Conservation (phyloP, 192 early-diverging fungal species). For the Coemansia sp. region DNA sequence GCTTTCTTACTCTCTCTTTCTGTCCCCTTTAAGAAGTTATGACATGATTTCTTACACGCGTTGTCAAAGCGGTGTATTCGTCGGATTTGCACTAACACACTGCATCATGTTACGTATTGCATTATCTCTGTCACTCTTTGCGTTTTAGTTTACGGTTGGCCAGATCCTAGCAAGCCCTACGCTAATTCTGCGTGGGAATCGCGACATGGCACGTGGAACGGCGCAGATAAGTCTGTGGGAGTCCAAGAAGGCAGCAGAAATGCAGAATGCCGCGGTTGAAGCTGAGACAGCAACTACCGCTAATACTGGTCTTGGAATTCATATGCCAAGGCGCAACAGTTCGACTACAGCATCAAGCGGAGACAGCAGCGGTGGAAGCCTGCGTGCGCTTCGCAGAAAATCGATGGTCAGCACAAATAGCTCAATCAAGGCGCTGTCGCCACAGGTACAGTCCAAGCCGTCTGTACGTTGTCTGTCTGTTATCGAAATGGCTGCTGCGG, state of each 20-base stretch:
- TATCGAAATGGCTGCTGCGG: constrained; percentile 26
- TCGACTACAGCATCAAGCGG: not conserved
- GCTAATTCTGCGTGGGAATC: constrained; percentile 42
- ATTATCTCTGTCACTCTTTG: not conserved
- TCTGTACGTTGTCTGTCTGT: not conserved
- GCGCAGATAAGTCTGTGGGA: constrained; percentile 39
- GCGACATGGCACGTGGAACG: constrained; percentile 45
- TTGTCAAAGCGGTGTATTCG: too few species aligned
- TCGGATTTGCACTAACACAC: too few species aligned
- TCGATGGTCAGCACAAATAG: not conserved
- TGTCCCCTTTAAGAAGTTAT: too few species aligned
- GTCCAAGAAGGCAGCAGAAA: constrained; percentile 9
- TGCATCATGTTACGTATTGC: too few species aligned
- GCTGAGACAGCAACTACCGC: not conserved
- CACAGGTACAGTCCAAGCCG: not conserved
- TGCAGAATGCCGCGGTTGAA: too few species aligned
- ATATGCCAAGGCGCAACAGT: not conserved
- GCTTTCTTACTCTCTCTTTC: too few species aligned
- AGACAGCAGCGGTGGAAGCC: not conserved
- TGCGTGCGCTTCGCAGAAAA: not conserved
- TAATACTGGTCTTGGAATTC: not conserved
- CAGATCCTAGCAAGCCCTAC: constrained; percentile 42
- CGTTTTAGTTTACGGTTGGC: constrained; percentile 45
- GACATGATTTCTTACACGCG: too few species aligned
- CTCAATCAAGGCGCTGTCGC: constrained; percentile 1